Evolutionary conservation across 1,284 basidiomycete species (phyloP).

Genomic region (Ceratobasidium sp.): DNA sequence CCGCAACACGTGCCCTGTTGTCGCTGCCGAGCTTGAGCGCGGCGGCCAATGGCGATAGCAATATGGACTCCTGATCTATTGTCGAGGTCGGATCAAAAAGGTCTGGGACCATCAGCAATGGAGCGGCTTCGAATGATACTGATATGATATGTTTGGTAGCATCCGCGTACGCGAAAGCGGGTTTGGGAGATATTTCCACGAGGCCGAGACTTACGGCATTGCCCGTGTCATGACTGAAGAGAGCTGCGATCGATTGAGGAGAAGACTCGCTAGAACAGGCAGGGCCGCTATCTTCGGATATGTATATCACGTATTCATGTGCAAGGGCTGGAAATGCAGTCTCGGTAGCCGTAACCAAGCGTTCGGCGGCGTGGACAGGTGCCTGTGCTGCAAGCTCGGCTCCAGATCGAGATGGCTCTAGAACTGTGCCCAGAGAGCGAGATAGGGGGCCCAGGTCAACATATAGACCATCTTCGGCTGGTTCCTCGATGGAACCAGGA

Average conservation of each 20-base stretch:
- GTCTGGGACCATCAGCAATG: conserved; percentile 2
- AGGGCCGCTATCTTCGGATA: neutral
- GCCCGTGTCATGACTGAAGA: neutral
- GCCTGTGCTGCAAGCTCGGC: neutral
- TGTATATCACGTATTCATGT: conserved; percentile 19
- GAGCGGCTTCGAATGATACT: neutral
- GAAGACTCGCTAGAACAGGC: neutral
- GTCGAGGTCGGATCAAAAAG: neutral
- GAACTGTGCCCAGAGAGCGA: neutral
- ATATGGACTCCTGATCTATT: neutral
- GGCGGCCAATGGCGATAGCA: conserved; percentile 1
- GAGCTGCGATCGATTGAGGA: neutral
- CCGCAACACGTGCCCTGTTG: too few species aligned
- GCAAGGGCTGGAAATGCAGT: neutral
- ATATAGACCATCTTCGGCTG: conserved; percentile 6
- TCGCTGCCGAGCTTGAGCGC: neutral
- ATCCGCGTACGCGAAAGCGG: neutral
- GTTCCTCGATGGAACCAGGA: neutral
- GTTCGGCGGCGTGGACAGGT: neutral
- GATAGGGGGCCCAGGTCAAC: neutral
- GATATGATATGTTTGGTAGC: neutral
- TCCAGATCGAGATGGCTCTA: neutral
- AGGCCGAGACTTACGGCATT: neutral
- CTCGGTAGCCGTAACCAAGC: too few species aligned
- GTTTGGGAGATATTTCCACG: neutral